Conservation (phyloP, 352 stramenopile genomes). For the Globisporangium spinosum region DNA sequence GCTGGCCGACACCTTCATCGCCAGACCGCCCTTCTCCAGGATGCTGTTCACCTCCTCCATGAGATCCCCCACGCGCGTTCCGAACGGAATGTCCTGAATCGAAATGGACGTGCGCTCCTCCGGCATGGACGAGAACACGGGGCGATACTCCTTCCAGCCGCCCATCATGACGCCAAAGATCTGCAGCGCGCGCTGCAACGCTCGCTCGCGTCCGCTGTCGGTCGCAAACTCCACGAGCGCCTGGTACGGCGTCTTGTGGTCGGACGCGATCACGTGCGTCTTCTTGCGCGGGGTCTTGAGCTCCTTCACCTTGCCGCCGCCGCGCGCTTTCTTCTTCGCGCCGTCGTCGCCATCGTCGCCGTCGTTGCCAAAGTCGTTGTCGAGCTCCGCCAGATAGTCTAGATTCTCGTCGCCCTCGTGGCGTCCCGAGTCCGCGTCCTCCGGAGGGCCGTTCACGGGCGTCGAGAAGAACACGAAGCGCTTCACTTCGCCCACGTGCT, state of each 20-base stretch:
- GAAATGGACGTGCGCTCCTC: slow-evolving; percentile 54
- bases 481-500: slow-evolving; percentile 64
- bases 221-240: slow-evolving; percentile 77
- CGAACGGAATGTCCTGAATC: slow-evolving; percentile 77
- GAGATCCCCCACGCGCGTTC: slow-evolving; percentile 54
- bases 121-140: slow-evolving; percentile 61
- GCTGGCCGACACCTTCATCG: slow-evolving; percentile 46
- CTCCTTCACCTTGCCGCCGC: slow-evolving; percentile 22
- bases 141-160: slow-evolving; percentile 78
- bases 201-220: slow-evolving; percentile 38
- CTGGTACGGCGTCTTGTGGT: slow-evolving; percentile 65
- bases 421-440: slow-evolving; percentile 25
- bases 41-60: slow-evolving; percentile 59
- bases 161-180: slow-evolving; percentile 89
- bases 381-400: slow-evolving; percentile 30
- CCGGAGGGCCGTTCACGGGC: slow-evolving; percentile 51
- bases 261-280: slow-evolving; percentile 69
- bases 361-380: slow-evolving; percentile 30
- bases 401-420: slow-evolving; percentile 25
- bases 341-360: slow-evolving; percentile 20
- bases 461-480: slow-evolving; percentile 68
- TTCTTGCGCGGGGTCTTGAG: slow-evolving; percentile 51
- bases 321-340: slow-evolving; percentile 22
- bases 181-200: slow-evolving; percentile 71
- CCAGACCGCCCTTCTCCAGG: slow-evolving; percentile 35